Evolutionary conservation across 805 yeast genomes (phyloP), one percentile per base, ranked within the genome.

Genomic region (Candida ascalaphidarum): DNA sequence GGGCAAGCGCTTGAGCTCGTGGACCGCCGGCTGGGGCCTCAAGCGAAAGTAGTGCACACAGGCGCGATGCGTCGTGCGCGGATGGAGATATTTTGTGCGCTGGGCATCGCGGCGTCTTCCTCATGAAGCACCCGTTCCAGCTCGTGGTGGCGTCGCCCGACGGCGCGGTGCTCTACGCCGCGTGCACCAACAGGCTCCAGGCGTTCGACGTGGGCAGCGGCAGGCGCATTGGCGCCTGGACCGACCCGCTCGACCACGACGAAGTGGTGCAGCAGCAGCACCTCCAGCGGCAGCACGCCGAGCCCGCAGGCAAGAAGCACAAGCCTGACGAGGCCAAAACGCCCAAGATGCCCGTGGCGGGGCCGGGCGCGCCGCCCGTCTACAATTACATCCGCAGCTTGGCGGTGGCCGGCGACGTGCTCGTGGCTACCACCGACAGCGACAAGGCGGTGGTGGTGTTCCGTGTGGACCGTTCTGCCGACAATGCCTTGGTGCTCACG

Each of bases 391-490:
- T 88, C 27, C 69, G 94, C 48, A 68, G 75, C 14, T 50, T 88
- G 37, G 52, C 57, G 6, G 46, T 84, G 28, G 55, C 71, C 14
- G 60, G 69, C 39, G 81, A 75, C 25, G 56, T 47, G 14, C 49
- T 88, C 21, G 61, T 82, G 15, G 81, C 75, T 2, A 75, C 83
- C 24, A 77, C 94, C 3, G 95, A 84, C 47, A 80, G 79, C 32
- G 94, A 82, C 47, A 92, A 89, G 53, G 76, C 94, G 3, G 77
- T 77, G 11, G 62, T 81, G 4, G 67, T 85, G 7, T 77, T 84
- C 34, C 39, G 50, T 18, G 39, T 74, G 13, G 59, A 65, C 33
- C 47, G 52, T 22, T 23, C 50, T n/a, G 29, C 43, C 22, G 50
- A 43, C 4, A 65, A 68, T 34, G 61, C 73, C 31, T 56, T 83